Conservation (phyloP, 768 basidiomycete genomes). For the Kwoniella sp. region DNA sequence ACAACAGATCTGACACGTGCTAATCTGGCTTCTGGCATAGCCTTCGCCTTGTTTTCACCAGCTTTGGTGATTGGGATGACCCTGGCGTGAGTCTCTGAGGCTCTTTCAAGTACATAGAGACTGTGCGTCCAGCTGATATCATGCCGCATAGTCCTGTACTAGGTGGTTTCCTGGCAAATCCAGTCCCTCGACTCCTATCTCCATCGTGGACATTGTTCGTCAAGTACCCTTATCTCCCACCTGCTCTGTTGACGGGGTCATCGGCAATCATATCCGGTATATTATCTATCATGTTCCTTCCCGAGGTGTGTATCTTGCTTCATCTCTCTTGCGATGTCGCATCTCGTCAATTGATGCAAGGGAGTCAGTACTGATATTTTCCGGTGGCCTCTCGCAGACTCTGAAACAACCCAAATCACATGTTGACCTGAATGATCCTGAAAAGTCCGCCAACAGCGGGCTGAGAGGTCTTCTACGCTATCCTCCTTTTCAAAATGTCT, state of each 20-base stretch:
- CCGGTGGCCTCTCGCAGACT: constrained; percentile 24
- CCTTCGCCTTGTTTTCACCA: constrained; percentile 44
- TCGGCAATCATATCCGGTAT: constrained; percentile 25
- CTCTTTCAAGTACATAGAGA: background rate
- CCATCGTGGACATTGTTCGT: constrained; percentile 28
- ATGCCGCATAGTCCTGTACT: constrained; percentile 32
- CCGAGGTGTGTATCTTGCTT: constrained; percentile 24
- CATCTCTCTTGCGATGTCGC: background rate
- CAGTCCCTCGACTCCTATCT: constrained; percentile 33
- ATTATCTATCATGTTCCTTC: constrained; percentile 18
- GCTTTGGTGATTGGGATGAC: constrained; percentile 36
- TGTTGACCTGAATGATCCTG: constrained; percentile 6
- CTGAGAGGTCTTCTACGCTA: constrained; percentile 25
- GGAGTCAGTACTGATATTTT: too few relatives aligned
- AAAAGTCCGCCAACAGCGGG: constrained; percentile 22
- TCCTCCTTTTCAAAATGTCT: constrained; percentile 35
- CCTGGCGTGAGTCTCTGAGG: constrained; percentile 24
- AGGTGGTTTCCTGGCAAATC: constrained; percentile 41
- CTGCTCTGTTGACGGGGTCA: constrained; percentile 32
- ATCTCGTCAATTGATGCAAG: too few relatives aligned
- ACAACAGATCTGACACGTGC: background rate
- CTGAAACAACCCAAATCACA: constrained; percentile 16
- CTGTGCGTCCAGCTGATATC: background rate
- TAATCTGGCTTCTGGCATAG: constrained; percentile 11
- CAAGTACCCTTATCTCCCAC: constrained; percentile 39